Percentiles rank a stretch among this genome's conserved stretches.
phyloP scores from a whole-genome alignment of 2,329 filamentous ascomycete genomes.

The Lachnellula suecica region DNA sequence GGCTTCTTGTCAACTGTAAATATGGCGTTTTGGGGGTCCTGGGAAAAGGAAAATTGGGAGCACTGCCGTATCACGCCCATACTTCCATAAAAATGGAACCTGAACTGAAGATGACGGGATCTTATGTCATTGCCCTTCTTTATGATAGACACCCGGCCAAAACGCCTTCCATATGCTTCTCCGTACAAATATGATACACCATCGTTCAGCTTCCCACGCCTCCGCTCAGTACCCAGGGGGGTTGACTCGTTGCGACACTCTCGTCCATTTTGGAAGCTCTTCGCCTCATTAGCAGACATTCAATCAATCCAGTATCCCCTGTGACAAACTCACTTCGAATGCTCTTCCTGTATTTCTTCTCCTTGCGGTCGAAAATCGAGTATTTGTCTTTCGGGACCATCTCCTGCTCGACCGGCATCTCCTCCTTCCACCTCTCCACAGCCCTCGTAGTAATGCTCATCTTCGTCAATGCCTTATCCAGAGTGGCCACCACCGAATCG shows the following conservation, averaged over 20 bases:
- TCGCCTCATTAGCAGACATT: conserved; percentile 12
- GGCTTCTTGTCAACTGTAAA: conserved; percentile 8
- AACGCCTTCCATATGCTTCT: conserved; percentile 29
- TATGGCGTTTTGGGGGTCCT: conserved; percentile 17
- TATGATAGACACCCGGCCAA: conserved; percentile 21
- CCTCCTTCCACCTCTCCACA: conserved; percentile 85
- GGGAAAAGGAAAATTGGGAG: conserved; percentile 24
- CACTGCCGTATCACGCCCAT: conserved; percentile 7
- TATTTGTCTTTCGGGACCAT: conserved; percentile 98
- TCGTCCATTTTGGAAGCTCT: conserved; percentile 92
- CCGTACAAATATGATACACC: conserved; percentile 24
- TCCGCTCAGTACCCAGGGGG: conserved; percentile 77
- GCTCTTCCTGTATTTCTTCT: conserved; percentile 92
- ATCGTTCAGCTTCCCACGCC: conserved; percentile 1
- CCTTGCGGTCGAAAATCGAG: conserved; percentile 95
- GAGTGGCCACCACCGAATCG: conserved; percentile 80
- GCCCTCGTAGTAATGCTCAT: conserved; percentile 71
- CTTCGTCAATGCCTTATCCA: conserved; percentile 76
- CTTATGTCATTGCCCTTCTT: conserved; percentile 25
- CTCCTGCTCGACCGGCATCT: conserved; percentile 94
- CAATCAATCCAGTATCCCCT: neutral
- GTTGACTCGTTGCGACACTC: conserved; percentile 90
- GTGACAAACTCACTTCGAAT: conserved; percentile 76
- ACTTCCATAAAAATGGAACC: neutral
- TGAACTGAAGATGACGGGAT: neutral